Conservation (phyloP, 352 stramenopile species). For the Globisporangium spiculum region DNA sequence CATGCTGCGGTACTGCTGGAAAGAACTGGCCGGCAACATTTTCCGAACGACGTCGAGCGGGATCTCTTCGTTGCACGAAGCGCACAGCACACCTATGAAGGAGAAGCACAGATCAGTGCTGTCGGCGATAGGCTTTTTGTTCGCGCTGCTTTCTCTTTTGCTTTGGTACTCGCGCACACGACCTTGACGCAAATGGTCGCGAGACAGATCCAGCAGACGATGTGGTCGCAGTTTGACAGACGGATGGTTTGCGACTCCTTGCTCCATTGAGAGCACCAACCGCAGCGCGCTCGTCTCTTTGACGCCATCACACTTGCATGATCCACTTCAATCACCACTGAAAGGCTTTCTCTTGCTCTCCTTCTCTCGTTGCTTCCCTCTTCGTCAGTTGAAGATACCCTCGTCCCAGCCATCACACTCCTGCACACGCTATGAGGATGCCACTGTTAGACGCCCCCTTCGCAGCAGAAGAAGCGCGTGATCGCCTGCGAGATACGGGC, state of each 20-base stretch:
- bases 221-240: slow-evolving; percentile 1
- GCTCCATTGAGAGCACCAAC: slow-evolving; percentile 2
- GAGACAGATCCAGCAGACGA: slow-evolving; percentile 4
- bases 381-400: background rate
- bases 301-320: background rate
- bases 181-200: background rate
- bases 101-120: background rate
- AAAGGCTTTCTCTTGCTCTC: slow-evolving; percentile 1
- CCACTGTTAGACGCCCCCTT: slow-evolving; percentile 11
- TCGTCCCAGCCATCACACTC: slow-evolving; percentile 3
- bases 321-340: slow-evolving; percentile 1
- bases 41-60: slow-evolving; percentile 22
- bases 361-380: background rate
- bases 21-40: slow-evolving; percentile 19
- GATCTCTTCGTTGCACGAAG: slow-evolving; percentile 25
- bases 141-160: background rate
- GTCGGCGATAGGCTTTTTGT: background rate
- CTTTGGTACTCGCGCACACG: background rate
- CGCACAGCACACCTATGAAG: slow-evolving; percentile 18
- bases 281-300: background rate
- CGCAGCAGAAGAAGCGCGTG: slow-evolving; percentile 62
- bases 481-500: slow-evolving; percentile 38
- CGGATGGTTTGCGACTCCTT: background rate
- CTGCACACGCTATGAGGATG: background rate
- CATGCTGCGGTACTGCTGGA: slow-evolving; percentile 20